Evolutionary conservation across 192 early-diverging fungal genomes (phyloP), one percentile per base, ranked within the genome.

Genomic region (Phycomyces nitens): DNA sequence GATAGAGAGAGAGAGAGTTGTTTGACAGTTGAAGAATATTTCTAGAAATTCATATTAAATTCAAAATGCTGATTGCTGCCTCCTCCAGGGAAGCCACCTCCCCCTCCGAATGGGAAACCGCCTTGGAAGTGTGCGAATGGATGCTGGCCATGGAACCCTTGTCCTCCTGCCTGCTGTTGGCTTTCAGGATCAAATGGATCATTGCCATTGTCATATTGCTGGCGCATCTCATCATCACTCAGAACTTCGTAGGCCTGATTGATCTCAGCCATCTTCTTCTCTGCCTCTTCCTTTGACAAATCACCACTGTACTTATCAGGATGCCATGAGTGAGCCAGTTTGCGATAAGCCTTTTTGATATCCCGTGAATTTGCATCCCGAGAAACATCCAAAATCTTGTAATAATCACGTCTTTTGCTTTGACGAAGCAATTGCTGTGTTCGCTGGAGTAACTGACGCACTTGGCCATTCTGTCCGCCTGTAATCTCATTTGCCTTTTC

Each of bases 201-300:
- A 52, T 86, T 76, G 12, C 91, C 91, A 65, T 84, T 86, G 71
- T 93, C 91, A 64, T 79, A 93, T 51, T 80, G 81, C 27, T 78
- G 52, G 10, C 62, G 14, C 44, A 50, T 63, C 72, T 42, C 84
- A 49, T 84, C 82, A 66, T 90, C 77, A 63, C 71, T 84, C 69
- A 92, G 77, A 2, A 95, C 87, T 81, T 94, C 91, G 74, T 96
- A 93, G 2, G 97, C 95, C 68, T 88, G 83, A 66, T 99, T 97
- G 62, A 99, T 89, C 18, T 91, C 88, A 16, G 88, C 84, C 94
- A 97, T 97, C 82, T 93, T 95, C 68, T 79, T 82, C 58, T 88
- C 83, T 11, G 93, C 94, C 56, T 87, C 68, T 9, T 94, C 93
- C 56, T 83, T 78, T 8, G 76, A 53, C 71, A 92, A 65, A 29